Evolutionary conservation across 371 early-diverging fungal genomes (phyloP), one percentile per base, ranked within the genome.

Genomic region (Apophysomyces trapeziformis): DNA sequence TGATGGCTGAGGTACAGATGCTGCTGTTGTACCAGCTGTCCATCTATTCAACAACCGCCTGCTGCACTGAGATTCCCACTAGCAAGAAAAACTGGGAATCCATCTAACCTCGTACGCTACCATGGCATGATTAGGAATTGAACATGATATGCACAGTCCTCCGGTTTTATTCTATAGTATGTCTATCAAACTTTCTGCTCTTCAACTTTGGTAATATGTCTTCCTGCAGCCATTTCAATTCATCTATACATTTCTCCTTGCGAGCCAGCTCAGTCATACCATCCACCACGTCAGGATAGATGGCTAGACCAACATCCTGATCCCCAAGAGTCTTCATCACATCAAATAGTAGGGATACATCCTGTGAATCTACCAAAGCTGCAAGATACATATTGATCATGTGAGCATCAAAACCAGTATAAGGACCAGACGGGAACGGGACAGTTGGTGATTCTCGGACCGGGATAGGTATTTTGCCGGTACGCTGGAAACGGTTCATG

Each of bases 361-460:
- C 69, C 69, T 83, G 76, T 12, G 72, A 64, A 60, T 77, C 77
- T 8, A 83, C 35, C 16, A 80, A 50, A 0, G 81, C 64, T 8
- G 63, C 60, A 32, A 83, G 35, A 38, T 76, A 83, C 35, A 73
- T 72, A 58, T 83, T 70, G 16, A 83, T 80, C 63, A 83, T 77
- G 13, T 68, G 50, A 38, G 70, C 69, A 58, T 83, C 84, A 9
- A 68, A n/a, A 18, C 38, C n/a, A 16, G 65, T 71, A 54, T 83
- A 83, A 35, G 84, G 84, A 9, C 70, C 79, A 4, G 81, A 71
- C 1, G 81, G 84, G 67, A 83, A 80, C 0, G 84, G 79, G 5
- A 77, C 70, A 16, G 75, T 71, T 0, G 66, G 68, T 1, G 72
- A 58, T 50, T 79, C 73, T 26, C 76, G 73, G 2, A 75, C 69